A percentile compares a stretch with the other conserved stretches of the same genome.
Conservation (phyloP, 2,329 filamentous ascomycete species). For the Diplodia intermedia region DNA sequence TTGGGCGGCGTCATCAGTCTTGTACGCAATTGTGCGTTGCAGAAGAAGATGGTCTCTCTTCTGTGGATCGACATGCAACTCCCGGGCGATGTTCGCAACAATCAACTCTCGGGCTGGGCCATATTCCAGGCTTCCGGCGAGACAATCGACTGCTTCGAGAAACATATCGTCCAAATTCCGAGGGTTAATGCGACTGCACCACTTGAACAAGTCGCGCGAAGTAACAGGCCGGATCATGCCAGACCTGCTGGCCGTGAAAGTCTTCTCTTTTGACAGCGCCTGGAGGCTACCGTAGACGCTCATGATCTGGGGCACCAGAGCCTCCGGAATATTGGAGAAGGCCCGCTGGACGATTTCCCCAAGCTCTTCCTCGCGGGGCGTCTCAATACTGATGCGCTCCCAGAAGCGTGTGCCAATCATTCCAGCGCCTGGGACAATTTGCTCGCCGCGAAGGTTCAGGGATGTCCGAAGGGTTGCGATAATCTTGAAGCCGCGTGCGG, state of each 20-base stretch:
- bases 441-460: slow-evolving; percentile 69
- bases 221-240: slow-evolving; percentile 68
- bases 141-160: slow-evolving; percentile 91
- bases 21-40: slow-evolving; percentile 67
- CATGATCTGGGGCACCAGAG: slow-evolving; percentile 61
- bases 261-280: slow-evolving; percentile 50
- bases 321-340: slow-evolving; percentile 45
- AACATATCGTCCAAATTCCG: slow-evolving; percentile 79
- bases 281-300: slow-evolving; percentile 60
- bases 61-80: slow-evolving; percentile 85
- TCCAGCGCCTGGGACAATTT: slow-evolving; percentile 70
- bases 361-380: slow-evolving; percentile 73
- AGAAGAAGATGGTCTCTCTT: slow-evolving; percentile 78
- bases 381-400: slow-evolving; percentile 74
- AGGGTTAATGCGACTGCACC: slow-evolving; percentile 81
- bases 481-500: slow-evolving; percentile 84
- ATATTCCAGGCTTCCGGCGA: slow-evolving; percentile 79
- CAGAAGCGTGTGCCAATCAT: slow-evolving; percentile 88
- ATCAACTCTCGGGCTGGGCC: slow-evolving; percentile 65
- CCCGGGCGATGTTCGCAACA: slow-evolving; percentile 77
- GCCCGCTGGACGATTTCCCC: slow-evolving; percentile 63
- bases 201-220: slow-evolving; percentile 85
- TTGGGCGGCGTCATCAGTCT: slow-evolving; percentile 7
- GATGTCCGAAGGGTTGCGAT: slow-evolving; percentile 86
- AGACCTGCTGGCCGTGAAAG: slow-evolving; percentile 60